Base-by-base conservation (phyloP, 306 rosid species). In the Sphenostylis stenocarpa region DNA sequence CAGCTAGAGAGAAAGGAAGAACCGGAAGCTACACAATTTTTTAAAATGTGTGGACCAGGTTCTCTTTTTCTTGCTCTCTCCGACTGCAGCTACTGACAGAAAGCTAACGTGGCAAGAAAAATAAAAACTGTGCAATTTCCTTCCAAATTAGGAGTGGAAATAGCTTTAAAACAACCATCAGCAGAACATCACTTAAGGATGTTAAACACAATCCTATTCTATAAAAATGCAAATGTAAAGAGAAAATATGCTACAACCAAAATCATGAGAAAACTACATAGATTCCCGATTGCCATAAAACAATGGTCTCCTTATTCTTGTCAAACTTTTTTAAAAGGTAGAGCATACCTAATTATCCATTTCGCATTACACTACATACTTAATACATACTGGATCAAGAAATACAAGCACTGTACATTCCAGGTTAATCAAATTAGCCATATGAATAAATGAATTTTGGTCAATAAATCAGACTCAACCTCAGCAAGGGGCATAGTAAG, bases 391-490 rank as follows among this genome's bases (percentile, higher is more conserved):
- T 19, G 20, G 43, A 43, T 58, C 75, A 68, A 83, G 51, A 80
- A 23, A 76, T 21, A 66, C 28, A 7, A 29, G 57, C 70, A 58
- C 34, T 36, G 26, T 45, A 29, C 55, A 62, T 69, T 75, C 61
- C 44, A 65, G 29, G 63, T 38, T 61, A 69, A 62, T 52, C 66
- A 55, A 53, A 58, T 48, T 38, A 61, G 43, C 61, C 64, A 82
- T 70, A 72, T 21, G n/a, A 64, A 77, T 53, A 69, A 70, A 49
- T 55, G 48, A 61, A 64, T 55, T 58, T 71, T 51, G 41, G 60
- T 64, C 70, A 80, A 80, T 66, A 3, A 63, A 24, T 34, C 47
- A 19, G 48, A 6, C 47, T 41, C 71, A 77, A 16, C 7, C 4
- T 56, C n/a, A 44, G 15, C 7, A 9, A 5, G 68, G 24, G 52